Percentiles rank a stretch among this genome's conserved stretches.
Conservation (phyloP, 2,329 filamentous ascomycete genomes). For the Arthrobotrys megalospora region DNA sequence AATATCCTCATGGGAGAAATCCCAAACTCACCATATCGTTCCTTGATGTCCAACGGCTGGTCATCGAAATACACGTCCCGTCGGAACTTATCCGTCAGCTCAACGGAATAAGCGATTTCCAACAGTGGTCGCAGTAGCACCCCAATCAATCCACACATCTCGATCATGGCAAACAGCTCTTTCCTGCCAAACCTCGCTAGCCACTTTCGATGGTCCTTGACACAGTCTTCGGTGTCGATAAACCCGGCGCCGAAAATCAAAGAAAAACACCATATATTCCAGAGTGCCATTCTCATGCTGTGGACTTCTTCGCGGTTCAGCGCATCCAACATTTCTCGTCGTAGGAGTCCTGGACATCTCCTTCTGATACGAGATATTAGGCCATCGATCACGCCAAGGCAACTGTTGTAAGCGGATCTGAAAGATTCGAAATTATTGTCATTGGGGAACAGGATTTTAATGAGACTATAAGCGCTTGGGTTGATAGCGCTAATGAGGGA, state of each 20-base stretch:
- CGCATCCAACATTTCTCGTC: constrained; percentile 53
- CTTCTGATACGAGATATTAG: constrained; percentile 55
- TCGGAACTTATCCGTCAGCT: constrained; percentile 58
- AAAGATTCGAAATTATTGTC: constrained; percentile 57
- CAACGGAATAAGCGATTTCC: constrained; percentile 57
- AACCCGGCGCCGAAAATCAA: constrained; percentile 45
- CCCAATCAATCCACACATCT: constrained; percentile 56
- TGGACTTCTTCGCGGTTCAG: constrained; percentile 46
- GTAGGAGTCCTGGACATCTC: constrained; percentile 46
- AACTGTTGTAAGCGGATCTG: constrained; percentile 55
- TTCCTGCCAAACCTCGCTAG: constrained; percentile 45
- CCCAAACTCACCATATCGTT: constrained; percentile 50
- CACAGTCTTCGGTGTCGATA: constrained; percentile 40
- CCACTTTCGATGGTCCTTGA: constrained; percentile 44
- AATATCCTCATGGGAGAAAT: background rate
- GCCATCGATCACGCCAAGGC: constrained; percentile 56
- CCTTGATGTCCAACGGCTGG: constrained; percentile 55
- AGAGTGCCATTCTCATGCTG: constrained; percentile 57
- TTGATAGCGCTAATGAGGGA: constrained; percentile 39
- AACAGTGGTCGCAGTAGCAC: constrained; percentile 52
- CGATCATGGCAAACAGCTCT: constrained; percentile 57
- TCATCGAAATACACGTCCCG: constrained; percentile 58
- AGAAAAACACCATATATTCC: constrained; percentile 60
- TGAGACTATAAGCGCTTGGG: constrained; percentile 48
- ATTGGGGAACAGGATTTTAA: constrained; percentile 53